Percentiles rank a stretch among this genome's conserved stretches.
Conservation (phyloP, 768 basidiomycete genomes). For the Leccinum uliginosum region DNA sequence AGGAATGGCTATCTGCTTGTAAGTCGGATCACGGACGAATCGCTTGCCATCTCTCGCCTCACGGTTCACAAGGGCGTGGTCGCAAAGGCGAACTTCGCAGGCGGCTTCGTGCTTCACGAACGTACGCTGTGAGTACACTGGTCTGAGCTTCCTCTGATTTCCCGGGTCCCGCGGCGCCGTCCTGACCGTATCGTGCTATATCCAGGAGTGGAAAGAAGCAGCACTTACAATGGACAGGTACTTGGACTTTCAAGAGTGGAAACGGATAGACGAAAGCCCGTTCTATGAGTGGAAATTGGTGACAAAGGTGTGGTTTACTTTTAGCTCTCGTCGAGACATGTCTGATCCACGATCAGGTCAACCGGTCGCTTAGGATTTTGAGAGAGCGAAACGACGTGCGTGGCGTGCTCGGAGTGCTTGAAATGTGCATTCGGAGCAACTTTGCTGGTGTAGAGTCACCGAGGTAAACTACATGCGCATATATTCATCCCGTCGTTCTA, state of each 20-base stretch:
- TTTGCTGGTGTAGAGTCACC: slow-evolving; percentile 91
- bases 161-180: background rate
- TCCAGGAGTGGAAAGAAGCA: slow-evolving; percentile 81
- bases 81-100: slow-evolving; percentile 74
- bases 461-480: slow-evolving; percentile 39
- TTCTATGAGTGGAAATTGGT: slow-evolving; percentile 93
- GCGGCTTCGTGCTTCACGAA: slow-evolving; percentile 66
- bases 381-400: slow-evolving; percentile 77
- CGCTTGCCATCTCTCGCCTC: background rate
- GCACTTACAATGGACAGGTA: slow-evolving; percentile 77
- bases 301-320: slow-evolving; percentile 49
- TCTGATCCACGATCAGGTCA: slow-evolving; percentile 46
- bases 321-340: background rate
- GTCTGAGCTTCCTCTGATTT: background rate
- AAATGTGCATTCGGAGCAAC: slow-evolving; percentile 86
- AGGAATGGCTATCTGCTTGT: slow-evolving; percentile 94
- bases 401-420: slow-evolving; percentile 84
- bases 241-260: slow-evolving; percentile 89
- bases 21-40: slow-evolving; percentile 15
- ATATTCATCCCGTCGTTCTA: background rate
- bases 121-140: slow-evolving; percentile 55
- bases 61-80: slow-evolving; percentile 66
- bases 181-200: background rate
- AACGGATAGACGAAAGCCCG: slow-evolving; percentile 76
- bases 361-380: slow-evolving; percentile 63